Evolutionary conservation across 2,329 filamentous ascomycete species (phyloP).

Genomic region (Rutstroemia sp.): DNA sequence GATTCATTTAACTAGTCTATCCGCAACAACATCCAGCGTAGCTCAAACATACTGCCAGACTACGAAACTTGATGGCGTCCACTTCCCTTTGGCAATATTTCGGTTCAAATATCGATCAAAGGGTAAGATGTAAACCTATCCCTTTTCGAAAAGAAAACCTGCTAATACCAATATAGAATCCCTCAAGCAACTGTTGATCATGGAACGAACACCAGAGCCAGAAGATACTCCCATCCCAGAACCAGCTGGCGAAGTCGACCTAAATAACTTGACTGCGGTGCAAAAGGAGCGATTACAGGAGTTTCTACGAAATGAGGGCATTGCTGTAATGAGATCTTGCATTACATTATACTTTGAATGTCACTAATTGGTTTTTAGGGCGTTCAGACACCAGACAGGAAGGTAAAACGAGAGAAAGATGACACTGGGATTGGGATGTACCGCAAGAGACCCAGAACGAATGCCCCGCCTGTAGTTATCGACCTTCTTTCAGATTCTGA

Average conservation of each 20-base stretch:
- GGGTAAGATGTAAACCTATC: background rate
- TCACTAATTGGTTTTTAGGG: background rate
- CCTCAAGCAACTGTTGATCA: constrained; percentile 4
- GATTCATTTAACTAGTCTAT: background rate
- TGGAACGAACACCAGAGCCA: constrained; percentile 2
- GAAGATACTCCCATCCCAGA: background rate
- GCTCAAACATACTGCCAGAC: fast-evolving
- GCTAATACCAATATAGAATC: background rate
- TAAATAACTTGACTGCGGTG: background rate
- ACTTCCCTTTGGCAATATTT: constrained; percentile 4
- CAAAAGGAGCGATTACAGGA: background rate
- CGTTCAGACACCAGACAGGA: background rate
- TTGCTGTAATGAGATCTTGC: background rate
- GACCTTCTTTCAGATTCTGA: constrained; percentile 1
- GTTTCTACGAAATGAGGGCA: constrained; percentile 1
- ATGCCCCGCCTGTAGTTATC: background rate
- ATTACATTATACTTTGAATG: background rate
- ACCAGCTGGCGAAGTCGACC: background rate
- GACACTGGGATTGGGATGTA: background rate
- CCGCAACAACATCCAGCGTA: background rate
- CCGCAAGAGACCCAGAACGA: background rate
- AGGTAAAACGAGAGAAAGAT: background rate
- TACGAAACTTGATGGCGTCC: background rate
- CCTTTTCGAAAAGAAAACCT: too few relatives aligned
- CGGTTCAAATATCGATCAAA: constrained; percentile 3